Evolutionary conservation across 2,329 filamentous ascomycete species (phyloP).

Genomic region (Thelonectria blattea): DNA sequence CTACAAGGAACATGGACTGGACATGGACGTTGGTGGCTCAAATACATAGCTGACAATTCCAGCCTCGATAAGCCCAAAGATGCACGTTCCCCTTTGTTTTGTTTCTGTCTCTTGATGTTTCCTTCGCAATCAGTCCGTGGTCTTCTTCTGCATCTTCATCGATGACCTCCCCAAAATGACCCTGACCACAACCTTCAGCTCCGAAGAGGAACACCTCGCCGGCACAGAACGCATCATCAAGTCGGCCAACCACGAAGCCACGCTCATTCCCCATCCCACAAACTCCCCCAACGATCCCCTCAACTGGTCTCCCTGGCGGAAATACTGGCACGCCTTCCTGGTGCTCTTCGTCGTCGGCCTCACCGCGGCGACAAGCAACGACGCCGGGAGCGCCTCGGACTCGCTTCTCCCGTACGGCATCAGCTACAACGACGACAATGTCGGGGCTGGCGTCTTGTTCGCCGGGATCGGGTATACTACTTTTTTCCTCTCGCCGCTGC

Average conservation of each 20-base stretch:
- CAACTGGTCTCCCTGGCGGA: slow-evolving; percentile 19
- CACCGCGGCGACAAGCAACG: slow-evolving; percentile 16
- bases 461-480: slow-evolving; percentile 14
- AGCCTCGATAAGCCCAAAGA: too few relatives aligned
- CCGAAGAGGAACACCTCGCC: slow-evolving; percentile 10
- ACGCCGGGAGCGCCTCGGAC: slow-evolving; percentile 13
- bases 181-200: background rate
- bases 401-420: slow-evolving; percentile 8
- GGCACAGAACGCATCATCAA: slow-evolving; percentile 16
- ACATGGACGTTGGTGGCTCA: too few relatives aligned
- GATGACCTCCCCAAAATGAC: background rate
- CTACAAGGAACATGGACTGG: too few relatives aligned
- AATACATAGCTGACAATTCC: too few relatives aligned
- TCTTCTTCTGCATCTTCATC: too few relatives aligned
- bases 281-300: slow-evolving; percentile 16
- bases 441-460: slow-evolving; percentile 16
- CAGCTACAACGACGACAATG: slow-evolving; percentile 10
- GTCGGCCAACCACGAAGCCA: slow-evolving; percentile 10
- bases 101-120: too few relatives aligned
- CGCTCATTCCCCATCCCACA: slow-evolving; percentile 14
- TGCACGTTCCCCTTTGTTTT: too few relatives aligned
- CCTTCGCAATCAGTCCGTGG: too few relatives aligned
- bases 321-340: slow-evolving; percentile 17
- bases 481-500: slow-evolving; percentile 12
- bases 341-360: slow-evolving; percentile 16